A percentile compares a stretch with the other conserved stretches of the same genome.
Conservation (phyloP, 768 basidiomycete genomes). For the Psilocybe azurescens region DNA sequence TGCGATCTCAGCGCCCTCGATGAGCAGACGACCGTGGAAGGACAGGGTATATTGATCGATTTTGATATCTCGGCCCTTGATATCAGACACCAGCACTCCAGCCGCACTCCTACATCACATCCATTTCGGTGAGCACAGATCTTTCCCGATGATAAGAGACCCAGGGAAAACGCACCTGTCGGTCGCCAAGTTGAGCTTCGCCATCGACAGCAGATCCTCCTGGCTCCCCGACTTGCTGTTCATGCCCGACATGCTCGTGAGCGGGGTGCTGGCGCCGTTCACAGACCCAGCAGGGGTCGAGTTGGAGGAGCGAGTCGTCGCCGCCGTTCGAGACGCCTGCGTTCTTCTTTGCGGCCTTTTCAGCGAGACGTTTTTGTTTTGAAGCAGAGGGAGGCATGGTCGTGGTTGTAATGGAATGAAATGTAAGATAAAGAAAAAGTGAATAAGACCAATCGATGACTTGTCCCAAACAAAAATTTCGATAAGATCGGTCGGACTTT, state of each 20-base stretch:
- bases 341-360: slow-evolving; percentile 87
- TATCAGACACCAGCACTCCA: slow-evolving; percentile 92
- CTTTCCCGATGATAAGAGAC: neutral
- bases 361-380: slow-evolving; percentile 93
- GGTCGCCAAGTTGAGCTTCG: slow-evolving; percentile 86
- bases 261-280: slow-evolving; percentile 74
- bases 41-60: slow-evolving; percentile 95
- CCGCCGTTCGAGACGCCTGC: slow-evolving; percentile 43
- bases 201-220: slow-evolving; percentile 87
- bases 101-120: slow-evolving; percentile 73
- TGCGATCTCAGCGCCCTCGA: slow-evolving; percentile 65
- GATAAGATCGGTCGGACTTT: slow-evolving; percentile 43
- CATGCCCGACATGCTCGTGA: slow-evolving; percentile 83
- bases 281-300: slow-evolving; percentile 68
- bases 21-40: slow-evolving; percentile 88
- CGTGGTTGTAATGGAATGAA: neutral
- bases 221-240: slow-evolving; percentile 79
- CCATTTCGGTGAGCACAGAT: neutral
- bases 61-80: slow-evolving; percentile 95
- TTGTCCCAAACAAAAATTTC: slow-evolving; percentile 32
- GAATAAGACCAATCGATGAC: slow-evolving; percentile 23
- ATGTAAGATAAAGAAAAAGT: too few relatives aligned
- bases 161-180: slow-evolving; percentile 64
- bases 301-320: slow-evolving; percentile 55
- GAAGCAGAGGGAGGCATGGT: slow-evolving; percentile 80